These are phyloP conservation scores for Alnus glutinosa DNA, from an alignment of 306 rosid genomes.

Conservation along the genomic window DNA sequence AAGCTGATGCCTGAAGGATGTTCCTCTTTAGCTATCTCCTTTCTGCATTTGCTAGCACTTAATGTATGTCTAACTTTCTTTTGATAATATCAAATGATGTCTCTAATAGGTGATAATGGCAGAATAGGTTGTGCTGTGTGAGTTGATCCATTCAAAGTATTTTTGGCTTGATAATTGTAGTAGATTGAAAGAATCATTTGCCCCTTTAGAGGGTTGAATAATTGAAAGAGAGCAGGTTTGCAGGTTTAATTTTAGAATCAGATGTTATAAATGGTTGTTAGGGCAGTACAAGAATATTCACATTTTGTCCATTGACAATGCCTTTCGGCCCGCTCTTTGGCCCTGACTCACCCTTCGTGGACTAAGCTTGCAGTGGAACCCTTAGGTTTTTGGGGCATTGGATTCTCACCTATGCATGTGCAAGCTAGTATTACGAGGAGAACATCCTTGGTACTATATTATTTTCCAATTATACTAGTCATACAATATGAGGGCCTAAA, in stretches of 20 bases:
- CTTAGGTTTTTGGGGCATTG: not conserved
- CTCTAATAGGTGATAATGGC: not conserved
- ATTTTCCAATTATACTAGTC: not conserved
- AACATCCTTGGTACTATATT: not conserved
- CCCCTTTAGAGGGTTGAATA: not conserved
- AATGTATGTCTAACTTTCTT: not conserved
- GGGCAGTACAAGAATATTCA: not conserved
- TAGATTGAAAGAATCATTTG: not conserved
- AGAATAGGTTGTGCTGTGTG: not conserved
- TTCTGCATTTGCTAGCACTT: not conserved
- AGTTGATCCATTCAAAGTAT: not conserved
- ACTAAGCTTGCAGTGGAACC: too few species aligned
- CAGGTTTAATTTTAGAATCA: not conserved
- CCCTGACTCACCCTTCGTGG: too few species aligned
- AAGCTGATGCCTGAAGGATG: conserved; percentile 2
- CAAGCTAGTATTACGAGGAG: not conserved
- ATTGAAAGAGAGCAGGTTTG: not conserved
- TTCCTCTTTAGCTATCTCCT: not conserved
- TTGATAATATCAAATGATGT: not conserved
- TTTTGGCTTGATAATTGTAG: not conserved
- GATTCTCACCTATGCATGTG: not conserved
- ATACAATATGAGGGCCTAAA: not conserved
- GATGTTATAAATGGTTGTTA: not conserved
- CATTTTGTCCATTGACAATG: too few species aligned
- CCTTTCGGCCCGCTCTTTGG: too few species aligned